phyloP scores from a whole-genome alignment of 257 asterid genomes.

The Solanum gandarillasii region DNA sequence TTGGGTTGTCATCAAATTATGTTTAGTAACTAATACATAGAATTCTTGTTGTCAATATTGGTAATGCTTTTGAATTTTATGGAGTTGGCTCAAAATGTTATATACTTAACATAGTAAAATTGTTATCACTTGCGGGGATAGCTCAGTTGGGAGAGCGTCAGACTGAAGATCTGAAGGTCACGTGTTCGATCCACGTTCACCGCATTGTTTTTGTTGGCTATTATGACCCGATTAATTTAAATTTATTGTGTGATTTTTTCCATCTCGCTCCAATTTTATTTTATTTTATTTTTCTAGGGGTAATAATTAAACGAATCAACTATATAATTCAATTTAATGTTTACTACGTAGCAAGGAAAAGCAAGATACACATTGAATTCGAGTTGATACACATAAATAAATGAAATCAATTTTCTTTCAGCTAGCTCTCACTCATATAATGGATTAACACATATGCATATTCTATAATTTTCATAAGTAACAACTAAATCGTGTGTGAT shows the following conservation, averaged over 20 bases:
- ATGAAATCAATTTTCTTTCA: too few species aligned
- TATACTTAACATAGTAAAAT: not conserved
- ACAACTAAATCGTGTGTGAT: not conserved
- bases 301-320: too few species aligned
- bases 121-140: constrained; percentile 36
- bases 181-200: constrained; percentile 97
- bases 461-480: not conserved
- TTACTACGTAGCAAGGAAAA: too few species aligned
- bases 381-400: too few species aligned
- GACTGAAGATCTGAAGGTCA: constrained; percentile 82
- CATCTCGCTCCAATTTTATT: too few species aligned
- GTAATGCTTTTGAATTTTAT: not conserved
- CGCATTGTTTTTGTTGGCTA: constrained; percentile 18
- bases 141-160: constrained; percentile 95
- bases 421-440: too few species aligned
- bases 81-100: not conserved
- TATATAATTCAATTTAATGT: too few species aligned
- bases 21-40: not conserved
- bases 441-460: too few species aligned
- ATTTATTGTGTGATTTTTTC: too few species aligned
- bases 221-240: too few species aligned
- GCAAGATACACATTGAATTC: too few species aligned
- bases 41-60: not conserved
- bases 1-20: not conserved
- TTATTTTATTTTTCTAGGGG: too few species aligned